phyloP scores from a whole-genome alignment of 1,139 yeast species.

The Saccharomyces pastorianus region DNA sequence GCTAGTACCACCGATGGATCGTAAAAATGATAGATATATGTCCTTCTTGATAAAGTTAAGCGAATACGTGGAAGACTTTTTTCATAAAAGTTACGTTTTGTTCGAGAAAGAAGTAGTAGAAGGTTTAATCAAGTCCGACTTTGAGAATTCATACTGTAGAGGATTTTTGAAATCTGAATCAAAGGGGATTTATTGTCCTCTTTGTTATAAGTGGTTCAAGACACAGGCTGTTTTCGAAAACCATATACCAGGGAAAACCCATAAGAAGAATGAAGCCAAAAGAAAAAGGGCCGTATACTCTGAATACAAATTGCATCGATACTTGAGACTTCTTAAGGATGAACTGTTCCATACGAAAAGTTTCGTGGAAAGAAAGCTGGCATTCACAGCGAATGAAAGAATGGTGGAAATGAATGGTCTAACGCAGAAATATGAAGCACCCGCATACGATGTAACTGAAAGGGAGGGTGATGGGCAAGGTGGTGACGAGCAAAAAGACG shows the following conservation, averaged over 20 bases:
- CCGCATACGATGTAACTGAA: conserved; percentile 22
- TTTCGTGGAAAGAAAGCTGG: conserved; percentile 58
- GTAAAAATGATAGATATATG: conserved; percentile 34
- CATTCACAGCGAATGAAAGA: conserved; percentile 44
- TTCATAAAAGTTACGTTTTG: conserved; percentile 46
- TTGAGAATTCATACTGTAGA: conserved; percentile 20
- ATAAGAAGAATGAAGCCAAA: conserved; percentile 42
- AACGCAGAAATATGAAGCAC: conserved; percentile 33
- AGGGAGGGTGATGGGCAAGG: conserved; percentile 22
- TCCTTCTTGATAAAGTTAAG: conserved; percentile 40
- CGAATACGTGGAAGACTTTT: conserved; percentile 41
- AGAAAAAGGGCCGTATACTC: conserved; percentile 10
- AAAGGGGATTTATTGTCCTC: conserved; percentile 47
- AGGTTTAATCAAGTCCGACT: conserved; percentile 33
- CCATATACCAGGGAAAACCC: conserved; percentile 74
- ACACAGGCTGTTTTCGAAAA: conserved; percentile 57
- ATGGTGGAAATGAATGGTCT: conserved; percentile 51
- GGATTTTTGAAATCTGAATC: conserved; percentile 10
- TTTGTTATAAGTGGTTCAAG: conserved; percentile 59
- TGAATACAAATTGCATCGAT: conserved; percentile 24
- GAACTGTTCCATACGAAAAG: conserved; percentile 41
- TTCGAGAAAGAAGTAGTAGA: conserved; percentile 35
- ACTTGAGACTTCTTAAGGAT: conserved; percentile 11
- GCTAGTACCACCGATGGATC: conserved; percentile 26
- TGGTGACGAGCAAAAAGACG: conserved; percentile 10